Base-by-base conservation (phyloP, 129 eudicot genomes). In the Flaveria linearis region DNA sequence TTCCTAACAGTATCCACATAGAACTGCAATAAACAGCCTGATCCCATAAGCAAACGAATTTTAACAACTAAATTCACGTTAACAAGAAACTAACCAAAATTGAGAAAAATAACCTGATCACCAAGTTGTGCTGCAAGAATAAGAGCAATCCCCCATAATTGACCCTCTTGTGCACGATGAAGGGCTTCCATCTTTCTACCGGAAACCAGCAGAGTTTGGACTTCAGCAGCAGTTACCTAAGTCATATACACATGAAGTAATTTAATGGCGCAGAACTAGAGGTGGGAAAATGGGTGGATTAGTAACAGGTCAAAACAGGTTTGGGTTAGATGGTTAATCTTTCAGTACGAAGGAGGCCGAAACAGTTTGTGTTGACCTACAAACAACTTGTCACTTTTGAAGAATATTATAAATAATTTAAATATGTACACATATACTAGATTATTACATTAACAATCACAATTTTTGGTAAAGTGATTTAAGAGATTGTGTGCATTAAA, bases 81-180 rank as follows among this genome's bases (percentile, higher is more conserved):
- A 71, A 51, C 51, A 16, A 4, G 25, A 41, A 39, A 68, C 11
- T 41, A 28, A 45, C 36, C 17, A 39, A 43, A 39, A 8, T 42
- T 67, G 51, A 64, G 64, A 26, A 15, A 22, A 85, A 76, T 30
- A 77, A 94, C 99, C 88, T 94, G 97, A 70, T 94, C 92, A 51
- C 99, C 97, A 80, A 91, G 96, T 89, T 91, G 92, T 64, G 91
- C 96, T 74, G 99, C 91, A 82, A 94, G 96, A 73, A 94, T 83
- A 69, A 94, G 92, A 45, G 97, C 96, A 74, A 89, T 83, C 42
- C 92, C 97, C 98, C 98, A 94, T 65, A 88, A 79, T 58, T 91
- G 96, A 81, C 98, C 97, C 84, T 84, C 93, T 28, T 88, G 96
- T 60, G 98, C 98, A 86, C 84, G 81, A 43, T 82, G 82, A 68